Evolutionary conservation across 345 rosid genomes (phyloP), one percentile per base, ranked within the genome.

Genomic region (Eutrema japonicum): DNA sequence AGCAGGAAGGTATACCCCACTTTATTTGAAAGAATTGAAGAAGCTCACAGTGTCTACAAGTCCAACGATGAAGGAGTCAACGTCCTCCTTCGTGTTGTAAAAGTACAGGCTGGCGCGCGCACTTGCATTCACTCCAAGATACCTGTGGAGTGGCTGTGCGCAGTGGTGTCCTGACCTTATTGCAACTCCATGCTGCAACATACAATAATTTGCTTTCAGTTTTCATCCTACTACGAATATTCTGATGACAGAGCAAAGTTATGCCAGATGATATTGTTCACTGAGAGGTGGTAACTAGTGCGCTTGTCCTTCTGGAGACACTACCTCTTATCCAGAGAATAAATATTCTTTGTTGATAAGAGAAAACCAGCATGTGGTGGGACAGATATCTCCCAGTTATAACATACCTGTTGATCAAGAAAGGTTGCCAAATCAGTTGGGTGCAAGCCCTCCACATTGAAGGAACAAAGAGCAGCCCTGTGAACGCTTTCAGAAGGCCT

Each of bases 111-210:
- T 94, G 42, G 97, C 97, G 1, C 97, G 91, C 0, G 98, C 98
- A 47, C 95, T 94, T 5, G 97, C 89, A 60, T 56, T 88, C 59
- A 89, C 83, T 50, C 98, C 97, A 68, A 94, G 81, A 70, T 82
- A 71, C 59, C 95, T 82, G 75, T 94, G 98, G 45, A 94, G 96
- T 48, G 97, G 97, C 77, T 91, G 98, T 1, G 98, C 91, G 13
- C 98, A 94, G 74, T 94, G 98, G 79, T 91, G 98, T 70, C 98
- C 98, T 11, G 97, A 88, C 84, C 98, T 86, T 77, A 92, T 85
- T 4, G 98, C 98, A 72, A 92, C 96, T 27, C 98, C 98, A 67
- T 94, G 96, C 98, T 94, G 98, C 58, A 63, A 76, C 59, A 70
- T 66, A 41, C 70, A 77, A 64, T 36, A 22, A 8, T 30, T 41